Percentiles rank a stretch among this genome's conserved stretches.
These are phyloP conservation scores for Xylariaceae sp. DNA, from an alignment of 2,329 filamentous ascomycete genomes.

Conservation along the genomic window DNA sequence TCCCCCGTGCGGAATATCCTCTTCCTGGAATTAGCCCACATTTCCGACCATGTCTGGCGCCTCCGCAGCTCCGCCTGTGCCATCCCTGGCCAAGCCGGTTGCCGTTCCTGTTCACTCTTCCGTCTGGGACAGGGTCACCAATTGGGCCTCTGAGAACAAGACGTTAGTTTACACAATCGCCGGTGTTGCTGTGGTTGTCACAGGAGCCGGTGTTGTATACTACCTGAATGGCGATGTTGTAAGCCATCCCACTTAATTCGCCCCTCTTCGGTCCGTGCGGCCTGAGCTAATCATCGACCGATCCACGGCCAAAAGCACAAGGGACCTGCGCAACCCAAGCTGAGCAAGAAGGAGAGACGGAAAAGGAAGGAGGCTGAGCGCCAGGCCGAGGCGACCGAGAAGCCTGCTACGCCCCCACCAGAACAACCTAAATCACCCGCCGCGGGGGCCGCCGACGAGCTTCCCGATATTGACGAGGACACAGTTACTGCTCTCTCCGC, in stretches of 20 bases:
- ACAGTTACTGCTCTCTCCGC: constrained; percentile 48
- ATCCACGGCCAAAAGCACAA: constrained; percentile 40
- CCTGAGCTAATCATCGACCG: constrained; percentile 9
- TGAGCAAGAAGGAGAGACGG: constrained; percentile 84
- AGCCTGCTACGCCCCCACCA: constrained; percentile 33
- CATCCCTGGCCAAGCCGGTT: constrained; percentile 41
- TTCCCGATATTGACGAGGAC: constrained; percentile 63
- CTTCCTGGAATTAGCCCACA: background rate
- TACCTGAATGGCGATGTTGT: constrained; percentile 67
- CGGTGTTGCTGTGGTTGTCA: constrained; percentile 86
- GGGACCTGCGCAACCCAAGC: constrained; percentile 57
- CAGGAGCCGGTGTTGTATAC: constrained; percentile 87
- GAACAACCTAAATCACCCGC: constrained; percentile 48
- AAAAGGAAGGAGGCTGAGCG: constrained; percentile 77
- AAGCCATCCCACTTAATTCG: constrained; percentile 27
- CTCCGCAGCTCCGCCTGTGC: constrained; percentile 45
- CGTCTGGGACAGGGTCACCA: constrained; percentile 83
- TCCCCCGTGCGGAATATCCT: background rate
- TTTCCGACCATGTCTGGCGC: constrained; percentile 33
- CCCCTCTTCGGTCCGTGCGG: background rate
- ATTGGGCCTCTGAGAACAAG: constrained; percentile 94
- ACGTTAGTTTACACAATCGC: constrained; percentile 93
- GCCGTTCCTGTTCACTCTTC: constrained; percentile 54
- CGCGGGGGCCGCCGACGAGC: constrained; percentile 59
- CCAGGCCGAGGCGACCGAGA: constrained; percentile 45